A percentile compares a stretch with the other conserved stretches of the same genome.
These are phyloP conservation scores for Aegilops sharonensis DNA, from an alignment of 176 grass and related monocot genomes.

Conservation along the genomic window DNA sequence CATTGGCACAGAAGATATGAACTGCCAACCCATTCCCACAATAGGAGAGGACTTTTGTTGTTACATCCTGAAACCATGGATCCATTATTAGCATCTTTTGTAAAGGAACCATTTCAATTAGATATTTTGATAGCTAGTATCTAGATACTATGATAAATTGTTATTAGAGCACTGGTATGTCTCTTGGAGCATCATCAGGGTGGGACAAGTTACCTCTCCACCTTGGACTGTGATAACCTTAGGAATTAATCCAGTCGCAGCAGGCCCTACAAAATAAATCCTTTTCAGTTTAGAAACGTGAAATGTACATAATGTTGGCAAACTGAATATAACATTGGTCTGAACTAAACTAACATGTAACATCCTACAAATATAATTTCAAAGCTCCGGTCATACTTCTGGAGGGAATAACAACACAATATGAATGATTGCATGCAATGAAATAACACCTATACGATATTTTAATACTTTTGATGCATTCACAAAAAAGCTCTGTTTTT, in stretches of 20 bases:
- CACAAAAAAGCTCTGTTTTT: neutral
- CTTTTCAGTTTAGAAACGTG: neutral
- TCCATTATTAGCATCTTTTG: conserved; percentile 16
- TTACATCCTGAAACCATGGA: conserved; percentile 56
- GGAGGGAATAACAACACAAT: neutral
- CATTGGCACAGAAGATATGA: conserved; percentile 65
- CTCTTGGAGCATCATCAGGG: neutral
- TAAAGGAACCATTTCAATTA: too few species aligned
- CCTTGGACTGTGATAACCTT: conserved; percentile 68
- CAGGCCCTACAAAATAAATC: conserved; percentile 36
- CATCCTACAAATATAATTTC: neutral
- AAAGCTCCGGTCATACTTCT: neutral
- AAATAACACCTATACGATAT: neutral
- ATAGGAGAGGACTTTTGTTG: conserved; percentile 50
- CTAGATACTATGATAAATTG: neutral
- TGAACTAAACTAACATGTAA: neutral
- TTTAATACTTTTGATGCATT: neutral
- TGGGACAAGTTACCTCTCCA: conserved; percentile 62
- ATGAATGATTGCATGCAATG: neutral
- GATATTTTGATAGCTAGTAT: neutral
- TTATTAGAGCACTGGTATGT: neutral
- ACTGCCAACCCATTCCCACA: conserved; percentile 55
- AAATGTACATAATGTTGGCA: neutral
- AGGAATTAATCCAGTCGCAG: conserved; percentile 53
- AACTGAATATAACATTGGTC: neutral